Base-by-base conservation (phyloP, 495 filamentous ascomycete species). In the Aspergillus taichungensis region DNA sequence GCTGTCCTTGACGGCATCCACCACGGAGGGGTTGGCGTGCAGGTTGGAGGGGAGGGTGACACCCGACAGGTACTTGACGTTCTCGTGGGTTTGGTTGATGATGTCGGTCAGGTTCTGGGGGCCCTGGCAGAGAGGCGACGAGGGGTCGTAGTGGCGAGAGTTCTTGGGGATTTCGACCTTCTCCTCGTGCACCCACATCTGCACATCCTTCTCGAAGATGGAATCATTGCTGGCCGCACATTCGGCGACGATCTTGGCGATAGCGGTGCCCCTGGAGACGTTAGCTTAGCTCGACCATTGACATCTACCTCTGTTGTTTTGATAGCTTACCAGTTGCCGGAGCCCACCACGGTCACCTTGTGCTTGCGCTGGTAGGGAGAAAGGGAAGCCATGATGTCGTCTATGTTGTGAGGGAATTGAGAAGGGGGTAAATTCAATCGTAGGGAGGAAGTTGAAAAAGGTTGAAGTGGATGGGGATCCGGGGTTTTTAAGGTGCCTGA, bases 181-280 rank as follows among this genome's bases (percentile, higher is more conserved):
- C 67, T 95, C 89, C 68, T 95, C 87, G 50, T 79, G 92, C 57
- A 95, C 91, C 87, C 87, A 97, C 91, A 99, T 97, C 66, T 91
- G 86, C 33, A 99, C 89, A 43, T 88, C 77, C 53, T 80, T 67
- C 50, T 96, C 83, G 60, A 97, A 99, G 37, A 94, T 51, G 28
- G 86, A 78, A 0, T 80, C 71, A 64, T 96, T 75, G 51, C 72
- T 79, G 44, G 73, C 73, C 14, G 88, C 83, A 67, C 94, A 97
- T 68, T 99, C 89, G 46, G 92, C 89, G 40, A 95, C 75, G 48
- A 99, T 91, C 68, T 99, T 99, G 54, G 90, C 83, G 60, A 99
- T 96, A 34, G 92, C 89, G 34, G 87, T 91, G 52, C 94, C 94
- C 87, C 86, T 90, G 41, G 30, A 3, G 24, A 38, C 27, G 47